phyloP scores from a whole-genome alignment of 345 rosid species.

The Populus ilicifolia region DNA sequence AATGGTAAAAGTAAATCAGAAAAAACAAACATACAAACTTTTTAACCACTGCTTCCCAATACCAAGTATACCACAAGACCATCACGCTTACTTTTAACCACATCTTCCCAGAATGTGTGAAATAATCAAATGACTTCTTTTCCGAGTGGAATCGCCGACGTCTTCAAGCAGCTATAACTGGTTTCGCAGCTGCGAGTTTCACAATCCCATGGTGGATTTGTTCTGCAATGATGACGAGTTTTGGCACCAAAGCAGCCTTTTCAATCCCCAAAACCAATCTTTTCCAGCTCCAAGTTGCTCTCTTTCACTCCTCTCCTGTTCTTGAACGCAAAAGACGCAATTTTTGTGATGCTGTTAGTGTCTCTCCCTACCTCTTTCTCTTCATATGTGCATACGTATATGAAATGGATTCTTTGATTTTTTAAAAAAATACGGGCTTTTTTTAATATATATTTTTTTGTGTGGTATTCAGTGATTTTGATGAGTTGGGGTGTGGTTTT shows the following conservation, averaged over 20 bases:
- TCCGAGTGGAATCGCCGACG: background rate
- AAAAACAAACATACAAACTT: too few relatives aligned
- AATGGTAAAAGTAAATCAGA: too few relatives aligned
- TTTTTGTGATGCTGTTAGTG: slow-evolving; percentile 39
- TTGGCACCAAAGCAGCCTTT: slow-evolving; percentile 38
- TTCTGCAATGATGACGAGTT: slow-evolving; percentile 37
- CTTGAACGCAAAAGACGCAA: slow-evolving; percentile 57
- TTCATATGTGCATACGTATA: background rate
- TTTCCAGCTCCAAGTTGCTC: slow-evolving; percentile 26
- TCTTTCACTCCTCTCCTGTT: slow-evolving; percentile 63
- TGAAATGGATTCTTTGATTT: background rate
- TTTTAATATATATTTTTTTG: background rate
- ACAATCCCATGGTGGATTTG: background rate
- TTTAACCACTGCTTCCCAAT: background rate
- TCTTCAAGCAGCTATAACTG: background rate
- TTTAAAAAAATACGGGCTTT: background rate
- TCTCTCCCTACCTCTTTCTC: slow-evolving; percentile 4
- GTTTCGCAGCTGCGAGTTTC: background rate
- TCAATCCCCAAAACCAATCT: slow-evolving; percentile 31
- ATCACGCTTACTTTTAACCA: background rate
- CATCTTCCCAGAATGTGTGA: background rate
- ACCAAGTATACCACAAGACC: background rate
- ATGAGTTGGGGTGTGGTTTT: background rate
- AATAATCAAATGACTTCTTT: background rate
- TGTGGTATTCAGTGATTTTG: background rate